Evolutionary conservation across 805 yeast genomes (phyloP), one percentile per base, ranked within the genome.

Genomic region (Saturnispora saitoi): DNA sequence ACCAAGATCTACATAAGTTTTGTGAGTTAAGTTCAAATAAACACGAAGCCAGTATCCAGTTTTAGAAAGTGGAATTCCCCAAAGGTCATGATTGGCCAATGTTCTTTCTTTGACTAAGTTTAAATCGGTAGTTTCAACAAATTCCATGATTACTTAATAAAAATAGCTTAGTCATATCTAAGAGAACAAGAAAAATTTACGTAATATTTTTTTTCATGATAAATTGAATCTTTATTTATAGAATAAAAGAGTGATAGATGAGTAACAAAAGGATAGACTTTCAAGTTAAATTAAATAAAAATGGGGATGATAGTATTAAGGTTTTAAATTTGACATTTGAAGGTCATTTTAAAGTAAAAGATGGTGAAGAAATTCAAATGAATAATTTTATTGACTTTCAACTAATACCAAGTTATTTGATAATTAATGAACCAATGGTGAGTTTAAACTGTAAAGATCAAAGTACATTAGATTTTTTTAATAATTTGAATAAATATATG

Each of bases 51-150:
- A 34, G 24, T 62, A 65, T 26, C 60, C 58, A 3, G 41, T 50
- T 6, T 57, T 17, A 17, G 54, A 42, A 17, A 63, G 49, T 4
- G 54, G 54, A 10, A 39, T 45, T 6, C 66, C 65, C 69, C 69
- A 65, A 6, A 45, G 34, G 3, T 37, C 48, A 32, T 56, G 52
- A 47, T 59, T 63, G 17, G 49, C 52, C 4, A 48, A 19, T 26
- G 61, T 62, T 34, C 59, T 54, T 51, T 52, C 58, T 44, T 51
- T 47, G 40, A 57, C 44, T 6, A 56, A 52, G 11, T 42, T 48
- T 3, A 32, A 20, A 32, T 60, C 61, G 2, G 40, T 29, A 1
- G 60, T 59, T 34, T 52, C 46, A 34, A 56, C 60, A 8, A 62
- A 43, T 3, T 24, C 19, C 41, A 50, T 34, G 8, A 24, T 24